Conservation (phyloP, 495 filamentous ascomycete species). For the Clohesyomyces aquaticus region DNA sequence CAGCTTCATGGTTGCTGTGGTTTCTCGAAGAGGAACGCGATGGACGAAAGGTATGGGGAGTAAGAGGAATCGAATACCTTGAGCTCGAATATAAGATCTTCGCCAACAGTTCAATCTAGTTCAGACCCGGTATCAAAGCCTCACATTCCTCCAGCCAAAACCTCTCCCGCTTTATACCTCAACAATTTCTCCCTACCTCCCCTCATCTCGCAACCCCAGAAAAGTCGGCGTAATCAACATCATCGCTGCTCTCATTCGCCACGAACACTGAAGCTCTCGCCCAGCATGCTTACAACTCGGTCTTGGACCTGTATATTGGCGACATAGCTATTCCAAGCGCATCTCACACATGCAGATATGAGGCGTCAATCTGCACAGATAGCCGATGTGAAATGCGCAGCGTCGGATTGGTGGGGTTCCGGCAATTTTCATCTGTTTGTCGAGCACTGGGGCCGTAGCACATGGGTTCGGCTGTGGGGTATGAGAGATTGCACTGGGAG, state of each 20-base stretch:
- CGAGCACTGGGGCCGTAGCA: neutral
- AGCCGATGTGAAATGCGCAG: constrained; percentile 3
- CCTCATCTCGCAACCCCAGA: neutral
- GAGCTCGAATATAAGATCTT: neutral
- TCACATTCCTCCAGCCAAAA: too few relatives aligned
- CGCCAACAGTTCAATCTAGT: too few relatives aligned
- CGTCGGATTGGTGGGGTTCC: constrained; percentile 17
- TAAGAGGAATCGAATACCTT: neutral
- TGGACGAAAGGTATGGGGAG: neutral
- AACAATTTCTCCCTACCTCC: neutral
- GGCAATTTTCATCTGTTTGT: neutral
- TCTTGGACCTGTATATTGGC: too few relatives aligned
- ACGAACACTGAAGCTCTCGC: constrained; percentile 13
- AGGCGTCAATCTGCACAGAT: constrained; percentile 8
- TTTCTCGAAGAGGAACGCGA: neutral
- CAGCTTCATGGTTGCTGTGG: constrained; percentile 31
- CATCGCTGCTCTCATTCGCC: neutral
- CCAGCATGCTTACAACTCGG: neutral
- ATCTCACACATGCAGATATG: neutral
- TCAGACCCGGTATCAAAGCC: too few relatives aligned
- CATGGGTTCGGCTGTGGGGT: neutral
- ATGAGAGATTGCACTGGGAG: constrained; percentile 3
- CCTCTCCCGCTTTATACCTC: constrained; percentile 8
- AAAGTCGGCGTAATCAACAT: neutral
- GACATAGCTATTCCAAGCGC: neutral